These are phyloP conservation scores for Pythium dissotocum DNA, from an alignment of 352 stramenopile species.

Conservation along the genomic window DNA sequence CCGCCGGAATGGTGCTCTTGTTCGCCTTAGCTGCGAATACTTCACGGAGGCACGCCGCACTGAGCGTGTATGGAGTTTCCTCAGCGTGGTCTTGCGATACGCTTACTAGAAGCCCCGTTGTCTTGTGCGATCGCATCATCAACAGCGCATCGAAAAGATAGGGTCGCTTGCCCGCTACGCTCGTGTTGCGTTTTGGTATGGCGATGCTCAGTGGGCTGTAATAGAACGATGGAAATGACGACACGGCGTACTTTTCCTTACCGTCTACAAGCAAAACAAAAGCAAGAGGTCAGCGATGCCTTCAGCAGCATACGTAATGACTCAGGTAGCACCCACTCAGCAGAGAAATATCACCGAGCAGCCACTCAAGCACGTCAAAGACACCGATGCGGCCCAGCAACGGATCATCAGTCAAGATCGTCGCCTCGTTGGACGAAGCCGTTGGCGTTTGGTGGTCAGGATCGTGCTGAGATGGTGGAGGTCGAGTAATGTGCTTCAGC, in stretches of 20 bases:
- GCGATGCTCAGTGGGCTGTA: slow-evolving; percentile 29
- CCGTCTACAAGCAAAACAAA: slow-evolving; percentile 17
- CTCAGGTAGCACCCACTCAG: slow-evolving; percentile 39
- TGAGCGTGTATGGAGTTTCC: neutral
- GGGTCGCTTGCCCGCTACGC: neutral
- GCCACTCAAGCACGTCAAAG: slow-evolving; percentile 52
- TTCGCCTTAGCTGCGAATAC: slow-evolving; percentile 1
- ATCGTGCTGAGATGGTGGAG: neutral
- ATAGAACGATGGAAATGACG: slow-evolving; percentile 54
- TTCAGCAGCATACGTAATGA: neutral
- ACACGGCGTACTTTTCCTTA: slow-evolving; percentile 32
- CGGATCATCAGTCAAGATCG: slow-evolving; percentile 11
- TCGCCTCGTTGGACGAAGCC: neutral
- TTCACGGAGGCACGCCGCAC: slow-evolving; percentile 1
- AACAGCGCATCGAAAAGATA: slow-evolving; percentile 36
- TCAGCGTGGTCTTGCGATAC: neutral
- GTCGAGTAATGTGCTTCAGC: slow-evolving; percentile 27
- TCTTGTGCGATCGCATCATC: slow-evolving; percentile 31
- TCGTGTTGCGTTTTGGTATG: neutral
- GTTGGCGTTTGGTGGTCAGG: neutral
- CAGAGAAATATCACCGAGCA: slow-evolving; percentile 55
- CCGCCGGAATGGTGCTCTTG: neutral
- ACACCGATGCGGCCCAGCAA: slow-evolving; percentile 46
- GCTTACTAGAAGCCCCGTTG: slow-evolving; percentile 35
- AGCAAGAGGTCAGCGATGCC: neutral